These are phyloP conservation scores for Nicotiana otophora DNA, from an alignment of 257 asterid species.

Conservation along the genomic window DNA sequence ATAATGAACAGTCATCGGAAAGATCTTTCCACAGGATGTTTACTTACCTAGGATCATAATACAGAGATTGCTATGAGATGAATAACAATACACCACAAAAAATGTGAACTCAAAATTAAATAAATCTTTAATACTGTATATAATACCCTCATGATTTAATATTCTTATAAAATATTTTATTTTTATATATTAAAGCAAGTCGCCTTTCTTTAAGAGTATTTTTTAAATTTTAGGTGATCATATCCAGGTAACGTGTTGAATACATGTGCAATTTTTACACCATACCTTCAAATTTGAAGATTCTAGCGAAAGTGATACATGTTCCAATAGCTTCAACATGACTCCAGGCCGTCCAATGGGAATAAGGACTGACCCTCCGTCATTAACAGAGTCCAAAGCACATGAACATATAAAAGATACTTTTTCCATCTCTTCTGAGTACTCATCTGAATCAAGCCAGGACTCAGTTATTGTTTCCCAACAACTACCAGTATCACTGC, in stretches of 20 bases:
- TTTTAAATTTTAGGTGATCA: background rate
- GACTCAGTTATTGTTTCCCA: constrained; percentile 25
- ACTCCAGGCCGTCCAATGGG: constrained; percentile 69
- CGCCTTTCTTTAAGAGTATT: background rate
- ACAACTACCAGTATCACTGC: constrained; percentile 34
- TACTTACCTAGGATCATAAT: too few relatives aligned
- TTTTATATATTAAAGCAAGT: background rate
- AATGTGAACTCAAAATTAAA: too few relatives aligned
- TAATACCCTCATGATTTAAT: background rate
- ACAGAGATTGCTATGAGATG: background rate
- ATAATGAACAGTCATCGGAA: background rate
- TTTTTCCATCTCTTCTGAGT: constrained; percentile 63
- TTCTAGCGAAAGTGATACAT: constrained; percentile 38
- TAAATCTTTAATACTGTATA: background rate
- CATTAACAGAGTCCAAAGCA: constrained; percentile 52
- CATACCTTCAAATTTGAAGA: constrained; percentile 60
- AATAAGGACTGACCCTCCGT: constrained; percentile 79
- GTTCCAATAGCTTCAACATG: constrained; percentile 76
- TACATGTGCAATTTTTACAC: background rate
- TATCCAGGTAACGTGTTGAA: background rate
- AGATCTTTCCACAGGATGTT: background rate
- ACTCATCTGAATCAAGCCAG: constrained; percentile 31
- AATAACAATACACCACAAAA: background rate
- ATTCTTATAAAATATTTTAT: background rate
- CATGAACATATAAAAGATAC: constrained; percentile 66